Percentiles rank a stretch among this genome's conserved stretches.
Conservation (phyloP, 2,329 filamentous ascomycete genomes). For the Cercospora berteroae region DNA sequence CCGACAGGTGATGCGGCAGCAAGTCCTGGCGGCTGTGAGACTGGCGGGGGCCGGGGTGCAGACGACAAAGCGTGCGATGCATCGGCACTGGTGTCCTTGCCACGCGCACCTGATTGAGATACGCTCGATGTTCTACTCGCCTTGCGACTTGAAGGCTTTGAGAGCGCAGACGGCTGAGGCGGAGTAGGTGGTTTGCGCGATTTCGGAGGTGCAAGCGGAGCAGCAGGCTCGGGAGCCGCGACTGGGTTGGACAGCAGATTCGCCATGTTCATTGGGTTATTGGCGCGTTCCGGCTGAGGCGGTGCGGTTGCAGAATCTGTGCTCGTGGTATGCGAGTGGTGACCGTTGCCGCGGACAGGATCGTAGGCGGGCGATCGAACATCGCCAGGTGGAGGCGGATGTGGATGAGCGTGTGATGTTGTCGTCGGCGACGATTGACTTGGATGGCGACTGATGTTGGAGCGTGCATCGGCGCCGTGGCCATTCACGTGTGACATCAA, state of each 20-base stretch:
- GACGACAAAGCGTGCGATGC: constrained; percentile 4
- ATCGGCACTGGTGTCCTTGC: constrained; percentile 11
- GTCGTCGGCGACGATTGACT: constrained; percentile 30
- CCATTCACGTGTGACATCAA: constrained; percentile 30
- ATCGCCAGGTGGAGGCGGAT: constrained; percentile 33
- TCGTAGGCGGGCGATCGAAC: constrained; percentile 39
- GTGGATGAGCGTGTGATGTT: constrained; percentile 32
- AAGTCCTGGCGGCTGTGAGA: constrained; percentile 2
- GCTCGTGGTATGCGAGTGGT: constrained; percentile 30
- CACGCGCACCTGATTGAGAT: constrained; percentile 25
- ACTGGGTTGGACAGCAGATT: constrained; percentile 75
- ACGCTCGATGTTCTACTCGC: constrained; percentile 31
- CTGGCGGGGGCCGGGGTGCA: constrained; percentile 7
- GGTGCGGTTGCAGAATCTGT: constrained; percentile 20
- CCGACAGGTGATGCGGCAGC: constrained; percentile 10
- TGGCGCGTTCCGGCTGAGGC: constrained; percentile 52
- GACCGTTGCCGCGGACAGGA: constrained; percentile 32
- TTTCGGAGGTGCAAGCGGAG: constrained; percentile 7
- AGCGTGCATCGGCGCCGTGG: constrained; percentile 22
- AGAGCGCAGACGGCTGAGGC: constrained; percentile 9
- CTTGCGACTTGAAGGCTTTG: constrained; percentile 27
- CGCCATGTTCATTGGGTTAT: constrained; percentile 92
- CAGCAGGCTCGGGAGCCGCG: constrained; percentile 15
- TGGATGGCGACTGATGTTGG: constrained; percentile 25
- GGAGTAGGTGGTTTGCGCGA: constrained; percentile 13